Base-by-base conservation (phyloP, 441 rosid genomes). In the Pelargonium exstipulatum region DNA sequence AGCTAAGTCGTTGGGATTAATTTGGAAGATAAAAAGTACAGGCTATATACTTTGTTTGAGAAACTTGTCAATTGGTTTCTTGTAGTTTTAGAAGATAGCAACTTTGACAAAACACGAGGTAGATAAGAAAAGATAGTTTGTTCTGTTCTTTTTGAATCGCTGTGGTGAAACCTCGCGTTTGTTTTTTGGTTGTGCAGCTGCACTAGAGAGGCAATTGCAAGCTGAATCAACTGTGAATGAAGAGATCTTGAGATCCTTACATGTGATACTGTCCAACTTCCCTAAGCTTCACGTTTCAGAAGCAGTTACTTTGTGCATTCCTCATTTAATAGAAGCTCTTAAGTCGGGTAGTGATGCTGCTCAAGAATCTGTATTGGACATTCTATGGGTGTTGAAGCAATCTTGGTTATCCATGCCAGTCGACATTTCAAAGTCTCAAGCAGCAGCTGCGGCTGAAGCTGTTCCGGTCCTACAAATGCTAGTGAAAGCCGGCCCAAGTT, bases 141-240 rank as follows among this genome's bases (percentile, higher is more conserved):
- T 29, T 29, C 35, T 13, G 17, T 14, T 35, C 9, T 26, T 16
- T 42, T 48, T 20, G 40, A 32, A 12, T 60, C 62, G 9, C 60
- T 61, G 32, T 60, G 9, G 1, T 68, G 66, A 63, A 43, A 51
- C 60, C 22, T 68, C 62, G 55, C 26, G 16, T 70, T 45, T 66
- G 35, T 64, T 45, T 70, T 40, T 65, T 60, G 68, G 53, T 73
- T 72, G 35, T 72, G 82, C 92, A 94, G 97, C 85, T 81, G 92
- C 97, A 55, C 83, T 91, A 29, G 99, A 94, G 81, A 88, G 96
- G 80, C 97, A 94, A 78, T 65, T 90, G 69, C 86, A 90, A 96
- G 85, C 95, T 20, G 67, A 86, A 1, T 87, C 84, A 69, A 83
- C 85, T 76, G 81, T 88, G 72, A 94, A 91, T 65, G 86, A 87